Base-by-base conservation (phyloP, 352 stramenopile genomes). In the Globisporangium alternatum region DNA sequence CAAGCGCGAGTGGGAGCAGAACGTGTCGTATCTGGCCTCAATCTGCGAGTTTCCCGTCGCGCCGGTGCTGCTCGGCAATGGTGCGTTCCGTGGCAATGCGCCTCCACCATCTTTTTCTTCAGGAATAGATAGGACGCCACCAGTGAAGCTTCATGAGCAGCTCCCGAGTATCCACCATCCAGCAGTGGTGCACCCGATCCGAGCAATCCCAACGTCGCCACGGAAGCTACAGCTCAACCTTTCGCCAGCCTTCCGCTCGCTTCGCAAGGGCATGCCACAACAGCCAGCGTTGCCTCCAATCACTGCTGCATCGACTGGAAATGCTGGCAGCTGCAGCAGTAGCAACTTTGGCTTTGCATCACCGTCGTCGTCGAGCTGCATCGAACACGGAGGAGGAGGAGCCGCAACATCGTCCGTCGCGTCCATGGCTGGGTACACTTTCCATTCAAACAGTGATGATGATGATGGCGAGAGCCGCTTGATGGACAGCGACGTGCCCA, bases 191-290 rank as follows among this genome's bases (percentile, higher is more conserved):
- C 78, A 91, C 41, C 78, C 80, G 13, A 91, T 91, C 53, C 82
- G 79, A 64, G 77, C 66, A 0, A 71, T 88, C 9, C 78, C 78
- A 1, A 84, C 80, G 28, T 87, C 82, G 10, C 77, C 78, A 19
- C 78, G 76, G 28, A 78, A 77, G 62, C 45, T 70, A 3, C 69
- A 81, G 31, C 67, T 91, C 35, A 90, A 90, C 56, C 64, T 91
- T 19, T 75, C 77, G 13, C 77, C 82, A 9, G 80, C 67, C 0
- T 91, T 89, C 56, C 75, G 80, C 49, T 91, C 82, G 10, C 72
- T 91, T 8, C 77, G 82, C 12, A 91, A 90, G 52, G 75, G 76
- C 0, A 84, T 91, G 57, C 80, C 82, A 15, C 80, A 91, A 47
- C 77, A 82, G 12, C 82, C 82, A 45, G 69, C 72, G n/a, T 62